Evolutionary conservation across 371 early-diverging fungal genomes (phyloP).

Genomic region (Synchytrium microbalum): DNA sequence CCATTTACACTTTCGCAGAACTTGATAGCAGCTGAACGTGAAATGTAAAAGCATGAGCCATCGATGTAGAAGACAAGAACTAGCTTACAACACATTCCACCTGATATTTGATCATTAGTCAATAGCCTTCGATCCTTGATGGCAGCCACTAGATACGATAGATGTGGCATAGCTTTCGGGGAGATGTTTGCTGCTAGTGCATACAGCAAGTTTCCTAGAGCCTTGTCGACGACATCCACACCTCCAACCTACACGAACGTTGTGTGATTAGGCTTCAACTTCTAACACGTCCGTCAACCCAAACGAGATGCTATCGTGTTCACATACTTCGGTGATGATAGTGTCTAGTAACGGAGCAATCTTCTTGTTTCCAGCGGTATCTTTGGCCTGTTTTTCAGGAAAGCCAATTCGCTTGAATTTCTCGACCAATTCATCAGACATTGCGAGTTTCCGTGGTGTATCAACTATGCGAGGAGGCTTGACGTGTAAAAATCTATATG

Average conservation of each 20-base stretch:
- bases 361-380: conserved; percentile 91
- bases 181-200: conserved; percentile 77
- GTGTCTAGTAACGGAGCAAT: conserved; percentile 66
- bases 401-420: conserved; percentile 84
- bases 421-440: conserved; percentile 27
- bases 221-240: conserved; percentile 51
- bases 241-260: conserved; percentile 55
- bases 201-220: conserved; percentile 72
- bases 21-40: conserved; percentile 74
- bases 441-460: conserved; percentile 26
- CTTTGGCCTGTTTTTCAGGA: conserved; percentile 83
- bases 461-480: no score
- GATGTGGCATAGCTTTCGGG: conserved; percentile 63
- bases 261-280: no score
- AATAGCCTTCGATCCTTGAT: conserved; percentile 63
- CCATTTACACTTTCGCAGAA: conserved; percentile 53
- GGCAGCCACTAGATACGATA: conserved; percentile 66
- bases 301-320: conserved; percentile 4
- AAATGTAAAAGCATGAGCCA: conserved; percentile 3
- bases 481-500: no score
- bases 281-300: no score
- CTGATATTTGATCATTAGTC: conserved; percentile 81
- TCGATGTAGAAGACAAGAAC: not conserved
- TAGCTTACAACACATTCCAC: conserved; percentile 36
- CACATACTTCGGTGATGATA: conserved; percentile 27